Evolutionary conservation across 805 yeast species (phyloP).

Genomic region (Priceomyces haplophilus): DNA sequence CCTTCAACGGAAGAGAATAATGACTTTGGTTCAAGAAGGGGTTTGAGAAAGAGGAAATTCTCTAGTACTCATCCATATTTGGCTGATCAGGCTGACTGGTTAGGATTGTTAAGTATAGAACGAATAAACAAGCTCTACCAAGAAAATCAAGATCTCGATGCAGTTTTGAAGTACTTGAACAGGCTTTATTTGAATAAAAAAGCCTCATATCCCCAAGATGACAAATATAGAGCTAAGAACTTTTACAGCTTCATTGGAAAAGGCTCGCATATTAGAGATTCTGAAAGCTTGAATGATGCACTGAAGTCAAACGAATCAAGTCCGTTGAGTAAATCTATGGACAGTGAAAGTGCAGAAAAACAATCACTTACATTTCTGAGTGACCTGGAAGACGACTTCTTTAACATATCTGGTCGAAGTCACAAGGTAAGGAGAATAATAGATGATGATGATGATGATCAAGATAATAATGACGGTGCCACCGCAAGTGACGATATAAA

Average conservation of each 20-base stretch:
- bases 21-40: constrained; percentile 18
- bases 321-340: constrained; percentile 1
- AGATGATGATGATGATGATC: constrained; percentile 9
- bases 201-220: constrained; percentile 35
- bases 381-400: constrained; percentile 6
- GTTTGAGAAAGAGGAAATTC: constrained; percentile 39
- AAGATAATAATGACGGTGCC: neutral
- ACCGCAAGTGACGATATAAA: constrained; percentile 3
- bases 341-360: constrained; percentile 6
- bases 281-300: constrained; percentile 1
- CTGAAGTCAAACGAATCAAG: constrained; percentile 2
- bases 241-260: constrained; percentile 38
- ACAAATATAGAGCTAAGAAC: constrained; percentile 34
- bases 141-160: constrained; percentile 30
- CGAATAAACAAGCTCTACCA: constrained; percentile 38
- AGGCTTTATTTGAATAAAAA: constrained; percentile 30
- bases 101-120: constrained; percentile 34
- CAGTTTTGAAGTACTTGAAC: constrained; percentile 34
- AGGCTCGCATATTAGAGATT: constrained; percentile 3
- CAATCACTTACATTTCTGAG: too few species aligned
- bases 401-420: neutral
- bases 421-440: constrained; percentile 1
- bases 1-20: neutral
- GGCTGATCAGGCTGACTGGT: constrained; percentile 44
- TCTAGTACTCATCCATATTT: constrained; percentile 44